phyloP scores from a whole-genome alignment of 2,329 filamentous ascomycete genomes.

The Neobulgaria alba region DNA sequence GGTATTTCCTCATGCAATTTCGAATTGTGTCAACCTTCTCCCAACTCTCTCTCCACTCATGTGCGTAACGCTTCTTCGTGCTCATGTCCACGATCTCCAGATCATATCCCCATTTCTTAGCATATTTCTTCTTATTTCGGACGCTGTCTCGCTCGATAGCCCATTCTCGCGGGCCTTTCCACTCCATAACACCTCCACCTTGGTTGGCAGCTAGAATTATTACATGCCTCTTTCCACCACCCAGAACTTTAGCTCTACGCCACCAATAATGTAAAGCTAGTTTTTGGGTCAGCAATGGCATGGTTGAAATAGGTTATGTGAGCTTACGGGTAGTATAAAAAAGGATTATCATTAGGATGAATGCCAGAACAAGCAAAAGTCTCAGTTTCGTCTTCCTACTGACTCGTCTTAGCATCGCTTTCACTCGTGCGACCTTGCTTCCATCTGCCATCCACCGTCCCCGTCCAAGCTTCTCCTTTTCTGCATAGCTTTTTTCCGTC shows the following conservation, averaged over 20 bases:
- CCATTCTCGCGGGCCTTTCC: constrained; percentile 97
- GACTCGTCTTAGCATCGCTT: constrained; percentile 40
- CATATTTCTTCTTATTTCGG: constrained; percentile 88
- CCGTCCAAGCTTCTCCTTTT: constrained; percentile 68
- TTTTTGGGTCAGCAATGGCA: constrained; percentile 11
- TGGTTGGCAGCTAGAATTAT: constrained; percentile 90
- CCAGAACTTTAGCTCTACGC: constrained; percentile 63
- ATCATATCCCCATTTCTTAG: constrained; percentile 82
- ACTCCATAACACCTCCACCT: constrained; percentile 96
- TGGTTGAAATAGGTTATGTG: not conserved
- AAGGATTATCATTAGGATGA: constrained; percentile 53
- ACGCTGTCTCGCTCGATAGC: constrained; percentile 95
- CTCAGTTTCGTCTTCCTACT: constrained; percentile 59
- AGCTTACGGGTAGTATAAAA: constrained; percentile 69
- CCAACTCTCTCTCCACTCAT: constrained; percentile 99
- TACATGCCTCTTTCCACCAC: constrained; percentile 84
- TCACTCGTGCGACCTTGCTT: constrained; percentile 40
- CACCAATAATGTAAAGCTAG: constrained; percentile 45
- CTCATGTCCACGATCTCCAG: constrained; percentile 97
- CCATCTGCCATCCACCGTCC: constrained; percentile 46
- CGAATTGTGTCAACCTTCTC: constrained; percentile 95
- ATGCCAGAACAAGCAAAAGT: constrained; percentile 47
- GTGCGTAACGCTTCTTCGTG: constrained; percentile 95
- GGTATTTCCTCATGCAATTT: constrained; percentile 84
- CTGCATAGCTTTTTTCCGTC: constrained; percentile 44